Evolutionary conservation across 805 yeast species (phyloP), one percentile per base, ranked within the genome.

Genomic region (Lipomyces sp.): DNA sequence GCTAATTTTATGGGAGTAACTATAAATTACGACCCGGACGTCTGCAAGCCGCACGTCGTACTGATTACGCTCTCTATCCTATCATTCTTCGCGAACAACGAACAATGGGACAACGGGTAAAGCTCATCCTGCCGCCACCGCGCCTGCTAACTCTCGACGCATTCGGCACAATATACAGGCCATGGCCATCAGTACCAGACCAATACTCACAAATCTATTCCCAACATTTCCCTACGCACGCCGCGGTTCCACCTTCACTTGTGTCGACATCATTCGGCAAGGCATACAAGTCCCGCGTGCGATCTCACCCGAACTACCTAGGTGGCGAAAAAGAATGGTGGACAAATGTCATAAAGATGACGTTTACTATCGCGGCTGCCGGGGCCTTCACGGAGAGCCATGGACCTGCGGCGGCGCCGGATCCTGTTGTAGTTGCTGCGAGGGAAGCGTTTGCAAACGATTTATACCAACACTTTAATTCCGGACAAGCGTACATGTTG

Each of bases 301-400:
- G 10, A 7, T 15, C 62, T 7, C 67, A 60, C 42, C 71, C 71
- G 11, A 68, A 68, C 37, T 68, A 68, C 60, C 50, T 56, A 6
- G 64, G 65, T 6, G 67, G 67, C 33, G 66, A 62, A 45, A 11
- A n/a, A 5, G 62, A 60, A 50, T 68, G 71, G 71, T 68, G 71
- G 71, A 18, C 39, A 15, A 57, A 50, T 5, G 67, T 66, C 4
- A 68, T 68, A 13, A 50, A 62, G 39, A 54, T 15, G 0, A 66
- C 71, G 29, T 66, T 65, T 32, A 35, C n/a, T 6, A 8, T 11
- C 10, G 64, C 64, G 30, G 59, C 29, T 18, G 64, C 37, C 42
- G 39, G n/a, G 3, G 62, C 51, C 4, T 15, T 24, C 35, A 30
- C 15, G 3, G n/a, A 6, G 53, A 34, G 29, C n/a, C 24, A 24